phyloP scores from a whole-genome alignment of 805 yeast species.

The Candida piceae region DNA sequence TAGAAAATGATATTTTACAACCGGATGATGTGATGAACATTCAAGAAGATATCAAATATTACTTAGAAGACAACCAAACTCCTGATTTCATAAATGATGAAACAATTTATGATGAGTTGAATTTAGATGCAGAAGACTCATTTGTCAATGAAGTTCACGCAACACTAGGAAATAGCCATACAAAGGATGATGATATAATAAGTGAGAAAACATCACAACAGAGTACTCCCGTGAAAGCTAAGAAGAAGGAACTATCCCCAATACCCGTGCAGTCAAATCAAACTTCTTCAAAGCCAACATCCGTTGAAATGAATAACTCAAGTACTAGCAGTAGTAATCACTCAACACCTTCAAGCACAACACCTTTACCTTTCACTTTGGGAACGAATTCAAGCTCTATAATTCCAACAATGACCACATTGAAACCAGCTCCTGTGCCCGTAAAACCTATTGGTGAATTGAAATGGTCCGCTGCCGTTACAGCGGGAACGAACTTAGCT shows the following conservation, averaged over 20 bases:
- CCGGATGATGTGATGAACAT: conserved; percentile 71
- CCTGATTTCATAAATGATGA: conserved; percentile 94
- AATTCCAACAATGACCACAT: conserved; percentile 23
- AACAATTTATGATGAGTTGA: conserved; percentile 84
- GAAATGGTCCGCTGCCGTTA: conserved; percentile 32
- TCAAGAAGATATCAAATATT: conserved; percentile 87
- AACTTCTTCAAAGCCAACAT: conserved; percentile 2
- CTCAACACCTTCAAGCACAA: not conserved
- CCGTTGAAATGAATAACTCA: not conserved
- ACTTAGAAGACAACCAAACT: conserved; percentile 89
- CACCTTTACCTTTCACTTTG: conserved; percentile 11
- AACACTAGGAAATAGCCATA: conserved; percentile 5
- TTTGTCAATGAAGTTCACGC: conserved; percentile 28
- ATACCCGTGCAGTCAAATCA: conserved; percentile 9
- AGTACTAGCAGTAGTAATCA: conserved; percentile 1
- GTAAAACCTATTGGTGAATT: conserved; percentile 27
- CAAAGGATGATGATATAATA: conserved; percentile 16
- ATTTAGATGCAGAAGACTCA: conserved; percentile 47
- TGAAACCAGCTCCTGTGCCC: conserved; percentile 34
- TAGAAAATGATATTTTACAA: conserved; percentile 75
- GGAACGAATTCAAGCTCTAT: conserved; percentile 10
- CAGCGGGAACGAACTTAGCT: too few relatives aligned
- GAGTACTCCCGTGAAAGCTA: conserved; percentile 11
- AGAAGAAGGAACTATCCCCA: conserved; percentile 14
- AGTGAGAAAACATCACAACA: conserved; percentile 5